Evolutionary conservation across 192 early-diverging fungal genomes (phyloP).

Genomic region (Dimargaris verticillata): DNA sequence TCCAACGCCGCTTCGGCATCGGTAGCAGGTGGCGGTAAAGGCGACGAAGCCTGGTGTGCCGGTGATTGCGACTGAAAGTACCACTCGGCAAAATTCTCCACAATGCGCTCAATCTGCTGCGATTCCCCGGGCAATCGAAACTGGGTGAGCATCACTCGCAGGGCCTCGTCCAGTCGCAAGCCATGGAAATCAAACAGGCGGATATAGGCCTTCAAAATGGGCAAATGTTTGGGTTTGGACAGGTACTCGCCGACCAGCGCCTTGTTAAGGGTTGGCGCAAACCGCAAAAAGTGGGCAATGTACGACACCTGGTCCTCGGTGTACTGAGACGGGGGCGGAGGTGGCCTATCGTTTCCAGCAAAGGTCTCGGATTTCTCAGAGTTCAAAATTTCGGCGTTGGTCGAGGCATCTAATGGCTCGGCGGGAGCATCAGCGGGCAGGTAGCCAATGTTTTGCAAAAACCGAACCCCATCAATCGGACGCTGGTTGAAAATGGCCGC

Average conservation of each 20-base stretch:
- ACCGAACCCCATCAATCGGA: slow-evolving; percentile 72
- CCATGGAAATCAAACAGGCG: slow-evolving; percentile 74
- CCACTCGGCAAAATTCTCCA: slow-evolving; percentile 73
- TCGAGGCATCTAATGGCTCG: background rate
- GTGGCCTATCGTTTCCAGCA: background rate
- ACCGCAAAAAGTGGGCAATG: slow-evolving; percentile 59
- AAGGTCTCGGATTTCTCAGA: background rate
- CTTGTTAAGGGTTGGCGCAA: slow-evolving; percentile 77
- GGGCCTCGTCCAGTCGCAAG: slow-evolving; percentile 78
- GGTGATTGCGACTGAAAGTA: slow-evolving; percentile 47
- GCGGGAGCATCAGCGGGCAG: slow-evolving; percentile 12
- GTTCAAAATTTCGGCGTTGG: background rate
- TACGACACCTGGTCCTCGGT: slow-evolving; percentile 14
- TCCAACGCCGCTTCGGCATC: slow-evolving; percentile 13
- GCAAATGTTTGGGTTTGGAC: slow-evolving; percentile 66
- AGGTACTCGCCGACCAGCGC: slow-evolving; percentile 75
- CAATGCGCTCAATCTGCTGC: slow-evolving; percentile 90
- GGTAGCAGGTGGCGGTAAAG: background rate
- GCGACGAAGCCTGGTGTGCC: background rate
- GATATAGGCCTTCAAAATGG: slow-evolving; percentile 74
- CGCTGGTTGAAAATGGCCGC: slow-evolving; percentile 70
- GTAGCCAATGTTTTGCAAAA: slow-evolving; percentile 39
- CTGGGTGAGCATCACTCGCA: slow-evolving; percentile 78
- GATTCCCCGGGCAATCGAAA: slow-evolving; percentile 96
- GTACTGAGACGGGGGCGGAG: background rate